Evolutionary conservation across 2,329 filamentous ascomycete species (phyloP).

Genomic region (Fusarium dlaminii): DNA sequence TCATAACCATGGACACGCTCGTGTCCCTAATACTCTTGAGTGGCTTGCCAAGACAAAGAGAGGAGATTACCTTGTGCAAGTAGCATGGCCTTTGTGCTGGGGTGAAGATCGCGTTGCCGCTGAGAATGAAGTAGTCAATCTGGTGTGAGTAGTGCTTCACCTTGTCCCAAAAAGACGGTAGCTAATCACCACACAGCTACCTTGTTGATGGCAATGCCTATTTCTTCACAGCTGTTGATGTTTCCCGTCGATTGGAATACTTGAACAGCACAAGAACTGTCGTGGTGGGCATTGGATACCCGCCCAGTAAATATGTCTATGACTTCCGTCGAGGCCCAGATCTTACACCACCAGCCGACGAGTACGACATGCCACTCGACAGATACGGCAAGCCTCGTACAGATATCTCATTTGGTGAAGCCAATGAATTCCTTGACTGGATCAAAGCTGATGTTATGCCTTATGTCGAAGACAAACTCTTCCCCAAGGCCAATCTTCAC

Average conservation of each 20-base stretch:
- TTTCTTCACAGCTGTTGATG: constrained; percentile 48
- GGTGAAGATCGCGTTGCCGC: constrained; percentile 35
- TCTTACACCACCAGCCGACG: constrained; percentile 43
- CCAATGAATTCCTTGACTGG: constrained; percentile 55
- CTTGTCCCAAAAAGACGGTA: too few relatives aligned
- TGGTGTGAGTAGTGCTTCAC: constrained; percentile 37
- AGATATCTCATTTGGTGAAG: constrained; percentile 51
- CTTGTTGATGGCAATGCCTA: constrained; percentile 49
- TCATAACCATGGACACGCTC: constrained; percentile 28
- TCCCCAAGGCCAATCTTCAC: constrained; percentile 43
- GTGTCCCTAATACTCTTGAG: constrained; percentile 42
- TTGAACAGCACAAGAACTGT: constrained; percentile 41
- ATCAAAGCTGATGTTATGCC: constrained; percentile 53
- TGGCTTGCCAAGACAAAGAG: constrained; percentile 39
- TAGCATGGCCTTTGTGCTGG: constrained; percentile 46
- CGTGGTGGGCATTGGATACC: constrained; percentile 48
- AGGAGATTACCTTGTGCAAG: constrained; percentile 45
- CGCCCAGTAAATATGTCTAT: constrained; percentile 42
- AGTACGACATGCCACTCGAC: constrained; percentile 41
- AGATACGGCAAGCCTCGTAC: constrained; percentile 38
- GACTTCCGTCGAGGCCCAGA: constrained; percentile 44
- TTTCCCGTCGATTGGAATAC: constrained; percentile 40
- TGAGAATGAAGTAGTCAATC: constrained; percentile 36
- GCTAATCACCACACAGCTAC: constrained; percentile 39
- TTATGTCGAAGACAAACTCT: constrained; percentile 42